These are phyloP conservation scores for Davidsoniella virescens DNA, from an alignment of 2,329 filamentous ascomycete species.

Conservation along the genomic window DNA sequence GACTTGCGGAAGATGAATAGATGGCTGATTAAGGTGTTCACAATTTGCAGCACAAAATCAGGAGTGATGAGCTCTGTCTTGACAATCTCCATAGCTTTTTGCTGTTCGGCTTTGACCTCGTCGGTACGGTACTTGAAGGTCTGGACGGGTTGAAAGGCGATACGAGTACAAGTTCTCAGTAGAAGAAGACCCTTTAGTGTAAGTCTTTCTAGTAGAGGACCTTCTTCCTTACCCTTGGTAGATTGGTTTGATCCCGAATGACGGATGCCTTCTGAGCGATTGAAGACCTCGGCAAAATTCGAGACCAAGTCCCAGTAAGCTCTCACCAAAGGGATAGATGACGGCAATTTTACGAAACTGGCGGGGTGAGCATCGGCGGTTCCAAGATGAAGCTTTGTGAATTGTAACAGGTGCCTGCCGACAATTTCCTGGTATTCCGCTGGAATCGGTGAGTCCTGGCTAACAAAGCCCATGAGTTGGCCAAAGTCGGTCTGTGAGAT, in stretches of 20 bases:
- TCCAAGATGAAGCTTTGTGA: slow-evolving; percentile 79
- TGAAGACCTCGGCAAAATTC: slow-evolving; percentile 59
- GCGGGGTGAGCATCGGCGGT: slow-evolving; percentile 68
- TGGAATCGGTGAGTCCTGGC: slow-evolving; percentile 37
- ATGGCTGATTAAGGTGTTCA: slow-evolving; percentile 68
- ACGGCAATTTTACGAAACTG: slow-evolving; percentile 68
- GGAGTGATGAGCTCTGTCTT: slow-evolving; percentile 60
- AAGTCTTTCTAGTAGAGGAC: slow-evolving; percentile 58
- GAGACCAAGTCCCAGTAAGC: slow-evolving; percentile 76
- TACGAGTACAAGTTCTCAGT: slow-evolving; percentile 66
- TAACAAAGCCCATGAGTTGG: slow-evolving; percentile 51
- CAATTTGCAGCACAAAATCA: slow-evolving; percentile 62
- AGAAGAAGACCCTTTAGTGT: slow-evolving; percentile 71
- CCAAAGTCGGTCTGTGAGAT: slow-evolving; percentile 62
- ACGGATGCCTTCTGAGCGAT: slow-evolving; percentile 40
- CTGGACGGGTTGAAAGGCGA: slow-evolving; percentile 65
- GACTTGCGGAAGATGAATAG: slow-evolving; percentile 76
- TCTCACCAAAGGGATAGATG: slow-evolving; percentile 58
- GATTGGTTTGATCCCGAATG: slow-evolving; percentile 25
- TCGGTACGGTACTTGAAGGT: slow-evolving; percentile 70
- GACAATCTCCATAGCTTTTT: slow-evolving; percentile 49
- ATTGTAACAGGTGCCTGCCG: slow-evolving; percentile 77
- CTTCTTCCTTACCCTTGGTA: slow-evolving; percentile 36
- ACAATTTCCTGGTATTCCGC: slow-evolving; percentile 42
- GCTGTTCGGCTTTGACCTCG: slow-evolving; percentile 61